These are phyloP conservation scores for Claviceps paspali DNA, from an alignment of 2,329 filamentous ascomycete species.

Conservation along the genomic window DNA sequence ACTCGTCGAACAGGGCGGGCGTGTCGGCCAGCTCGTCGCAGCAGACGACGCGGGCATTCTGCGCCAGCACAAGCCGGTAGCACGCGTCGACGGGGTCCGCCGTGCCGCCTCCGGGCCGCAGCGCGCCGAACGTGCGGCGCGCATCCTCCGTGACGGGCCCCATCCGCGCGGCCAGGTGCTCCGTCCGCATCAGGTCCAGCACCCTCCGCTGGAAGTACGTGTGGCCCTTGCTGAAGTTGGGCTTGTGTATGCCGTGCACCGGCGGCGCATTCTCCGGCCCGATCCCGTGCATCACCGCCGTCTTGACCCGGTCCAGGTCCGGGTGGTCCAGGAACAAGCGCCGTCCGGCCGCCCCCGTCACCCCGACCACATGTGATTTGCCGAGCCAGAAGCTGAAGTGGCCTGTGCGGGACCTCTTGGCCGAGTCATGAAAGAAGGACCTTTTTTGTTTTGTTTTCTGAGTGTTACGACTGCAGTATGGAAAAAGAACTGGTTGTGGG, in stretches of 20 bases:
- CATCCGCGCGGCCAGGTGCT: slow-evolving; percentile 2
- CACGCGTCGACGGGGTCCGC: neutral
- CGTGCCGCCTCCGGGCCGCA: neutral
- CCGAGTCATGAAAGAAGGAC: neutral
- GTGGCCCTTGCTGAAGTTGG: neutral
- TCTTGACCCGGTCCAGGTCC: slow-evolving; percentile 1
- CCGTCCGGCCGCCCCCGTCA: slow-evolving; percentile 5
- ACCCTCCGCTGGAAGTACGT: slow-evolving; percentile 5
- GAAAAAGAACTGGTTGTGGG: too few species aligned
- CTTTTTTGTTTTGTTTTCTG: neutral
- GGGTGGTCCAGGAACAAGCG: slow-evolving; percentile 6
- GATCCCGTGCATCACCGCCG: neutral
- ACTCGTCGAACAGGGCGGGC: neutral
- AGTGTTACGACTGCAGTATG: too few species aligned
- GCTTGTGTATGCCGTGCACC: neutral
- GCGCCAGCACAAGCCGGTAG: neutral
- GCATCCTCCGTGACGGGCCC: neutral
- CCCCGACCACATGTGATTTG: slow-evolving; percentile 6
- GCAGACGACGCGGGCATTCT: neutral
- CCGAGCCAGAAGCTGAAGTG: slow-evolving; percentile 8
- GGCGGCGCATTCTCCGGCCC: neutral
- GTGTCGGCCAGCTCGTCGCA: slow-evolving; percentile 1
- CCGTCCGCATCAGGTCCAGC: slow-evolving; percentile 2
- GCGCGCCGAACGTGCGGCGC: neutral
- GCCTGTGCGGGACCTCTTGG: slow-evolving; percentile 2